Base-by-base conservation (phyloP, 169 alveolate species). In the Theileria equi region DNA sequence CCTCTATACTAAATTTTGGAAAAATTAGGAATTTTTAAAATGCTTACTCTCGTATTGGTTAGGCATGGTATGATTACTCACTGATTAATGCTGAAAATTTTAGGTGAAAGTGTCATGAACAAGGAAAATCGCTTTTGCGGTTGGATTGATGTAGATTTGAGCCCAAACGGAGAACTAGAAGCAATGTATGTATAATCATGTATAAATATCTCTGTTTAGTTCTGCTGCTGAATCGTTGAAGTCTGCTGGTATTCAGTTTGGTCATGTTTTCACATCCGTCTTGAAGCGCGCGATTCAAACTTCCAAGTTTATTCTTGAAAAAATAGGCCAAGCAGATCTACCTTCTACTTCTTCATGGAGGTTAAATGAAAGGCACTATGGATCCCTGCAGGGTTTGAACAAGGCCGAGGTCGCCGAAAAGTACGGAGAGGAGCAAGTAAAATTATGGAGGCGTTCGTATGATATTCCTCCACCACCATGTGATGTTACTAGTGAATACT, bases 401-500 rank as follows among this genome's bases (percentile, higher is more conserved):
- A 97, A 97, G 84, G 90, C 95, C 31, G 99, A 96, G 70, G 95
- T 98, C 31, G 97, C 98, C 1, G 92, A 90, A 43, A 93, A 94
- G 83, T 96, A 94, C 82, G 98, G 98, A 35, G 98, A 95, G 58
- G 98, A 93, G 52, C 91, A 94, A 86, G 98, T 95, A 17, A 89
- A 92, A 64, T 79, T 91, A 11, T 95, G 99, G 98, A 90, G 99
- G 81, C 92, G 99, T 67, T 89, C 98, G 17, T 96, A 93, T 82
- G 97, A 93, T 64, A 91, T 93, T 54, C 98, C 98, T 1, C 99
- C 99, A 29, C 99, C 99, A n/a, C 88, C 93, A 28, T 80, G 93
- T n/a, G 95, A 85, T 6, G 78, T 67, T 35, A 70, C 76, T 50
- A 97, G 94, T 87, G 92, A 89, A 61, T 80, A 94, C 76, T 89